Base-by-base conservation (phyloP, 495 filamentous ascomycete species). In the Penicillium coffeae region DNA sequence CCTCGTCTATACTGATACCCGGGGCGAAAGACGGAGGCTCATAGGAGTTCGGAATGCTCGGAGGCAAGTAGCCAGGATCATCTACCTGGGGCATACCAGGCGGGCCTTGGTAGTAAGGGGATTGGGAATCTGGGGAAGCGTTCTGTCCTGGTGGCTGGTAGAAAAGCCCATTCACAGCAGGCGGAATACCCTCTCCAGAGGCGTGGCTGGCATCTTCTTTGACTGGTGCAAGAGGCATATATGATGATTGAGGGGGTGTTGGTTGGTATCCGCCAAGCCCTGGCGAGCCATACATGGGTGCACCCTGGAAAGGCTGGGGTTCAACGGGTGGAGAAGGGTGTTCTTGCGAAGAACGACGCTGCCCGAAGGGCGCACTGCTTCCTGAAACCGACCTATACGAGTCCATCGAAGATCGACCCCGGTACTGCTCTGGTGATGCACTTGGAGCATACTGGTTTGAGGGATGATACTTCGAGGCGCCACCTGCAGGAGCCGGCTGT, bases 381-480 rank as follows among this genome's bases (percentile, higher is more conserved):
- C 53, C 46, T 41, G 70, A 69, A 10, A 56, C 50, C 21, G 71
- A 74, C 48, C 69, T 59, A 47, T 73, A 72, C n/a, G 69, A 73
- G 42, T 80, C 74, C 38, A 77, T 55, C 2, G 71, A 77, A 20
- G 70, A 67, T 42, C 71, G 62, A 16, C 69, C 62, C 18, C 69
- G 68, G 14, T 62, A 60, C 20, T 77, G 73, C 45, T 80, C 77
- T 18, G 75, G 70, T 2, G 77, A 79, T 0, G 68, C 71, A 38
- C 60, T 70, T 5, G 74, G 72, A 1, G 71, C 74, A 52, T 77
- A 73, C 22, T 72, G 73, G 25, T 58, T 68, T 8, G 64, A 65
- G 20, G 87, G 86, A 30, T 85, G 79, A 66, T 90, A 89, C 42
- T 79, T 77, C 20, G 86, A 87, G 21, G 72, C 67, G 10, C 70